These are phyloP conservation scores for Fragaria vesca DNA, from an alignment of 306 rosid genomes.

Conservation along the genomic window DNA sequence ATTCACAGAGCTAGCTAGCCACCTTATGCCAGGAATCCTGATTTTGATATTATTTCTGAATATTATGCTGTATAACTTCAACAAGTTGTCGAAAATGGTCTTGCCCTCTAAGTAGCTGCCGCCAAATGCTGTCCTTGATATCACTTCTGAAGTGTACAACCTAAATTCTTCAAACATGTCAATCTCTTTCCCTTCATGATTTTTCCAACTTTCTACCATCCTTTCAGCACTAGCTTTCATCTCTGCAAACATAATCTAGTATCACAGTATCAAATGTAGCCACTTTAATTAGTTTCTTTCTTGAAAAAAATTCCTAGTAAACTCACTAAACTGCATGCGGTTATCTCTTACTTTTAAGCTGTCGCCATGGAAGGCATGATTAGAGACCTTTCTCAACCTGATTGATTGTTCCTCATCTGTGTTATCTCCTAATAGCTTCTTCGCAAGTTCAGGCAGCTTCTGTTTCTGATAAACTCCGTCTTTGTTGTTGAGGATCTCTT, in stretches of 20 bases:
- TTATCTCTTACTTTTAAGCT: not conserved
- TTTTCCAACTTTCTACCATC: not conserved
- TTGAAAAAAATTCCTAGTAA: too few relatives aligned
- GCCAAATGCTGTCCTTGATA: not conserved
- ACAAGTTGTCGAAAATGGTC: not conserved
- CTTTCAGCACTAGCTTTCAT: not conserved
- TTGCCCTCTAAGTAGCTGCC: not conserved
- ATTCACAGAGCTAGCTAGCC: too few relatives aligned
- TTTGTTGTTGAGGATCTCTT: not conserved
- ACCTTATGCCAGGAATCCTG: not conserved
- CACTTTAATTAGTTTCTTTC: too few relatives aligned
- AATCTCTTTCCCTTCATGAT: constrained; percentile 25
- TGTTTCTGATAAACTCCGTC: not conserved
- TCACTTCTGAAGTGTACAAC: constrained; percentile 28
- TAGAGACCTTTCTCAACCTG: too few relatives aligned
- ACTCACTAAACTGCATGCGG: not conserved
- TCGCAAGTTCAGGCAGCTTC: not conserved
- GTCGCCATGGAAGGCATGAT: too few relatives aligned
- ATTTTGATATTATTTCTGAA: not conserved
- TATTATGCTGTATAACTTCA: not conserved
- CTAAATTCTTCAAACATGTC: constrained; percentile 30
- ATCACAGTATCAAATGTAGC: not conserved
- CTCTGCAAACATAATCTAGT: not conserved
- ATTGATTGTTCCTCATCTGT: too few relatives aligned
- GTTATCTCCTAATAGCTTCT: not conserved